Percentiles rank a stretch among this genome's conserved stretches.
Evolutionary conservation across 768 basidiomycete genomes (phyloP).

Genomic region (Termitomyces titanicus): DNA sequence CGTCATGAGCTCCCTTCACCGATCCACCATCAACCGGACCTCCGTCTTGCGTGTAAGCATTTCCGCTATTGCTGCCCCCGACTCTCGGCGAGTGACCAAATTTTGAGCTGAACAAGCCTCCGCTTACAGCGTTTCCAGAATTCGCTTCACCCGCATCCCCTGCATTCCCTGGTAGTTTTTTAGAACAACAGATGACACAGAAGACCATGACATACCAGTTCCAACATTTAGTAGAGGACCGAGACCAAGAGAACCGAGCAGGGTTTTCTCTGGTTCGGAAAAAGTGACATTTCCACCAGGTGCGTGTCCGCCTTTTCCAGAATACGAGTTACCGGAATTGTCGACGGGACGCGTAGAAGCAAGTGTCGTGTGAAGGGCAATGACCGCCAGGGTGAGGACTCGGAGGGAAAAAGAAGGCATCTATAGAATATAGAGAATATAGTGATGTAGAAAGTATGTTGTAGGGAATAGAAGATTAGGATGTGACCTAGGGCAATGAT

Average conservation of each 20-base stretch:
- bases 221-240: slow-evolving; percentile 16
- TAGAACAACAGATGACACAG: neutral
- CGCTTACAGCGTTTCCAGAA: slow-evolving; percentile 25
- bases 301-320: slow-evolving; percentile 30
- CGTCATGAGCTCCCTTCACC: slow-evolving; percentile 16
- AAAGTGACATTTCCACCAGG: slow-evolving; percentile 27
- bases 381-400: slow-evolving; percentile 18
- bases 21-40: slow-evolving; percentile 33
- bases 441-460: slow-evolving; percentile 11
- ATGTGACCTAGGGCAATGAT: slow-evolving; percentile 17
- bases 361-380: slow-evolving; percentile 20
- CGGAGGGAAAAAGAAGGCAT: slow-evolving; percentile 24
- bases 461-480: slow-evolving; percentile 16
- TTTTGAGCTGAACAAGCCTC: slow-evolving; percentile 1
- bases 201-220: slow-evolving; percentile 22
- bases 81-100: neutral
- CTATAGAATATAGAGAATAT: slow-evolving; percentile 11
- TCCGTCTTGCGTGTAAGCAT: slow-evolving; percentile 26
- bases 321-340: slow-evolving; percentile 27
- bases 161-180: slow-evolving; percentile 18
- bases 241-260: slow-evolving; percentile 9
- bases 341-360: slow-evolving; percentile 23
- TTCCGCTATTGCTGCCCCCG: slow-evolving; percentile 18
- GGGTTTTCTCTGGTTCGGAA: neutral
- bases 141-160: slow-evolving; percentile 30